These are phyloP conservation scores for Cucumis melo DNA, from an alignment of 306 rosid genomes.

Conservation along the genomic window DNA sequence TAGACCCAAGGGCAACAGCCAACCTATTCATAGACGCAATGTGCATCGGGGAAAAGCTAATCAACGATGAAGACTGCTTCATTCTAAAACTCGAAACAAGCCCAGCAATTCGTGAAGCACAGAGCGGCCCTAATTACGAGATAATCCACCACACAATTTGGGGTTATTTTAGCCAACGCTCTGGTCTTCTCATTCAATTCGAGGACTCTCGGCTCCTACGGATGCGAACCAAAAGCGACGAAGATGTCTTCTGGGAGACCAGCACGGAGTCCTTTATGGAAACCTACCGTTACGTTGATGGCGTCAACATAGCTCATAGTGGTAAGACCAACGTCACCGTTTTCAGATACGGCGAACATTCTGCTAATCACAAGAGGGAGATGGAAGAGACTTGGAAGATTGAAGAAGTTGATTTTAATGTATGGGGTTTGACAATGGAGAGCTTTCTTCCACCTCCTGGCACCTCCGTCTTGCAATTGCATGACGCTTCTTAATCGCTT, in stretches of 20 bases:
- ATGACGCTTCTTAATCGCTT: too few relatives aligned
- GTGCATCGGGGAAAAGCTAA: conserved; percentile 78
- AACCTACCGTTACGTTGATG: conserved; percentile 62
- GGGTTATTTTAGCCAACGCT: conserved; percentile 93
- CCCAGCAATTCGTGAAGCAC: conserved; percentile 59
- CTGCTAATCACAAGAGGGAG: conserved; percentile 70
- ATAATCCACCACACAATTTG: conserved; percentile 80
- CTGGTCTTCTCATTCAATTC: conserved; percentile 68
- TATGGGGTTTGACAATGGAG: conserved; percentile 53
- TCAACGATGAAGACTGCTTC: conserved; percentile 71
- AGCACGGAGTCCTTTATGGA: conserved; percentile 68
- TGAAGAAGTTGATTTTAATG: conserved; percentile 67
- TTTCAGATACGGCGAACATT: conserved; percentile 66
- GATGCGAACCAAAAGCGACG: conserved; percentile 45
- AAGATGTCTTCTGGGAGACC: conserved; percentile 92
- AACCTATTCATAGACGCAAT: conserved; percentile 62
- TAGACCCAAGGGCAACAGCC: conserved; percentile 87
- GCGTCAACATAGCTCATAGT: conserved; percentile 71
- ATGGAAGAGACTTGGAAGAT: conserved; percentile 81
- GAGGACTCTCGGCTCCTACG: conserved; percentile 75
- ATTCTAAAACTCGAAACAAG: conserved; percentile 65
- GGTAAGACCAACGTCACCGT: conserved; percentile 60
- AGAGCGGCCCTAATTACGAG: conserved; percentile 49
- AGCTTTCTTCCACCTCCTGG: conserved; percentile 49
- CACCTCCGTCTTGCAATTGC: not conserved